Base-by-base conservation (phyloP, 345 rosid genomes). In the Hypericum androsaemum region DNA sequence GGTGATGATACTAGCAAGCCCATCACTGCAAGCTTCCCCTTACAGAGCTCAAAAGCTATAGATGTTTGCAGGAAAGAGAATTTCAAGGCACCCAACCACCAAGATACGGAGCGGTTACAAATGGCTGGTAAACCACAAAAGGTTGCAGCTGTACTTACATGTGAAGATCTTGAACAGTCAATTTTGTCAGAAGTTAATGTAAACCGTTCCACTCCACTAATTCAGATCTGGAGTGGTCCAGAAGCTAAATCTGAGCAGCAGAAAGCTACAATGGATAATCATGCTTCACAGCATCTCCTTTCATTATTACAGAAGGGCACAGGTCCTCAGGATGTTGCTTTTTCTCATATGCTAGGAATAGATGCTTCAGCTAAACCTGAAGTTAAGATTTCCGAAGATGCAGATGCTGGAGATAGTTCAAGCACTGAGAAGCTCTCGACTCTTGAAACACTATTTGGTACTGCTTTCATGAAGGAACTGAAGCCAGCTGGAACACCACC, bases 151-250 rank as follows among this genome's bases (percentile, higher is more conserved):
- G 82, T 92, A 57, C 90, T 92, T 66, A 92, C 98, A 51, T 92
- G 98, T 58, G 98, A 85, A 78, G 98, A 92, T 72, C 96, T 92
- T 59, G 98, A 92, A 72, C 94, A 81, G 66, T 78, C 97, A 53
- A 83, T 92, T 67, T 63, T 92, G 63, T 85, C 88, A 22, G 94
- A 74, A 80, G 71, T 73, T 40, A 55, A 71, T 52, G 81, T 66
- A 45, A 73, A 57, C 54, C 60, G 68, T 65, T 67, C 72, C n/a
- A 65, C 47, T 12, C 71, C 70, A 53, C 61, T 71, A 56, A 53
- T 47, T 41, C 69, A 54, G 62, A 72, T 59, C 41, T 64, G 53
- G 71, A 73, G 69, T 60, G 57, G 54, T 57, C 13, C 60, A 44
- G 74, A 72, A 43, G 53, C 53, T 14, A 78, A 64, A 66, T 35